phyloP scores from a whole-genome alignment of 176 grass and related monocot species.

The Triticum dicoccoides region DNA sequence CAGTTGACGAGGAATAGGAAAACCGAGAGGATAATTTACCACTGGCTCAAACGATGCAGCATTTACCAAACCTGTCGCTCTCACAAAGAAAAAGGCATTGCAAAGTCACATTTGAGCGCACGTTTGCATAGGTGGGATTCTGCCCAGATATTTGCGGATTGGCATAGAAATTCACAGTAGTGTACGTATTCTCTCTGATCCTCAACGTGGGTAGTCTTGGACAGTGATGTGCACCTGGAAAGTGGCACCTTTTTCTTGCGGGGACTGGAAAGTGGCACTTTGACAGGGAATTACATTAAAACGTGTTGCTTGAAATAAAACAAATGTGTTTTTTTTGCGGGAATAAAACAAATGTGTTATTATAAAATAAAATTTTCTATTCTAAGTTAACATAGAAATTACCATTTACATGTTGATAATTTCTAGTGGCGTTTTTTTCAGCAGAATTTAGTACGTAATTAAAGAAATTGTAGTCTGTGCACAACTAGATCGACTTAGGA shows the following conservation, averaged over 20 bases:
- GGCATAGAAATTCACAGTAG: background rate
- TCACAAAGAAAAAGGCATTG: background rate
- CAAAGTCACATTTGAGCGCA: background rate
- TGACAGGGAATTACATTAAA: background rate
- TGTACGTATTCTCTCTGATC: background rate
- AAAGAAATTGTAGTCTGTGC: too few species aligned
- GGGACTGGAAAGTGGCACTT: background rate
- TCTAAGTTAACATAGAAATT: background rate
- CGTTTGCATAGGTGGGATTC: background rate
- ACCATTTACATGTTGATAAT: background rate
- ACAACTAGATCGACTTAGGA: too few species aligned
- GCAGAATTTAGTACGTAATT: too few species aligned
- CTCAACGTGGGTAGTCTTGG: background rate
- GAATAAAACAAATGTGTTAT: background rate
- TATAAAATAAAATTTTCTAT: background rate
- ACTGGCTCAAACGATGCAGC: background rate
- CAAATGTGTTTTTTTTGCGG: too few species aligned
- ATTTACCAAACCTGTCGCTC: background rate
- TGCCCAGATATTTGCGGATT: background rate
- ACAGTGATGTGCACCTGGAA: background rate
- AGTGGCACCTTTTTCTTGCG: background rate
- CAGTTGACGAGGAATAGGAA: too few species aligned
- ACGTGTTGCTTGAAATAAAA: background rate
- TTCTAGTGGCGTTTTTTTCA: background rate
- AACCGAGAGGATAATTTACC: background rate